Evolutionary conservation across 116 monocot species (phyloP).

Genomic region (Thalassia testudinum): DNA sequence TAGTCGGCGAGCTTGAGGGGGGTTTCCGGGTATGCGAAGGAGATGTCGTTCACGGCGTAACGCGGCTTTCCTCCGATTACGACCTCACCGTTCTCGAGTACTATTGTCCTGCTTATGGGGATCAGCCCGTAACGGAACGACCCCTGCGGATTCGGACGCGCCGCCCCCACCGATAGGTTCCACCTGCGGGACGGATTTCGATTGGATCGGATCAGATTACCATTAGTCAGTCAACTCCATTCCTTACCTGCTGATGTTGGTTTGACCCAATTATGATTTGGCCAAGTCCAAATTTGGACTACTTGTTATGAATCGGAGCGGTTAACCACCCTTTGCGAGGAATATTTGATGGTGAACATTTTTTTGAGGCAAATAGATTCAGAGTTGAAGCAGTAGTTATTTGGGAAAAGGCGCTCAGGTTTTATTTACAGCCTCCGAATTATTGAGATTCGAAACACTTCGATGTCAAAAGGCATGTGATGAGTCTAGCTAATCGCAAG

Average conservation of each 20-base stretch:
- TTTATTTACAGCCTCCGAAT: too few relatives aligned
- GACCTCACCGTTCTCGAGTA: slow-evolving; percentile 7
- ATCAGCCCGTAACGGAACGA: slow-evolving; percentile 30
- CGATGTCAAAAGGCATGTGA: too few relatives aligned
- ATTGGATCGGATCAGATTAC: neutral
- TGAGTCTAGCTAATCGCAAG: too few relatives aligned
- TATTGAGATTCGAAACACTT: too few relatives aligned
- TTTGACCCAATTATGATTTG: neutral
- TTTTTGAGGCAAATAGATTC: too few relatives aligned
- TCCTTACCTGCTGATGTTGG: neutral
- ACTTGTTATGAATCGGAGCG: neutral
- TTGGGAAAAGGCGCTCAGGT: too few relatives aligned
- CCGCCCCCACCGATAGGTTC: slow-evolving; percentile 19
- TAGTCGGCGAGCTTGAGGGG: slow-evolving; percentile 44
- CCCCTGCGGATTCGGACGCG: slow-evolving; percentile 48
- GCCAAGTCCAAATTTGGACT: neutral
- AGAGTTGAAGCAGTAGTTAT: too few relatives aligned
- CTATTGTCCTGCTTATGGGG: slow-evolving; percentile 27
- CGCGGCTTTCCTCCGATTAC: slow-evolving; percentile 2
- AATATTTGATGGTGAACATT: too few relatives aligned
- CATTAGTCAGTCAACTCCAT: neutral
- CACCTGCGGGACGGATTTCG: slow-evolving; percentile 5
- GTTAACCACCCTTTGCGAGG: neutral
- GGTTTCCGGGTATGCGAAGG: slow-evolving; percentile 19
- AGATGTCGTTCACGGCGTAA: slow-evolving; percentile 21